Conservation (phyloP, 2,329 filamentous ascomycete species). For the Fusarium anthophilum region DNA sequence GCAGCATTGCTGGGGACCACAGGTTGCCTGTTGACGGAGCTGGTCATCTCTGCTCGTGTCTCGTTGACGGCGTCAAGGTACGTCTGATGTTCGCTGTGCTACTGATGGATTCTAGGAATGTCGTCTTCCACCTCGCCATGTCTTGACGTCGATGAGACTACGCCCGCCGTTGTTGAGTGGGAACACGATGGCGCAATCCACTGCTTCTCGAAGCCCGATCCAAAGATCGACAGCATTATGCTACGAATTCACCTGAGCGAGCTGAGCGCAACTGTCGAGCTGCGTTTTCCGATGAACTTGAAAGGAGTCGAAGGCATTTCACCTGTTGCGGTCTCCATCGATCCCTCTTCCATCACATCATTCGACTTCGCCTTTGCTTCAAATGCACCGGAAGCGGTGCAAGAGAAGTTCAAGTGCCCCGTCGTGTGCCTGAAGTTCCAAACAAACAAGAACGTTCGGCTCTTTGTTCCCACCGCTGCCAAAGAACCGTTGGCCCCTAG, state of each 20-base stretch:
- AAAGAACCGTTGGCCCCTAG: conserved; percentile 10
- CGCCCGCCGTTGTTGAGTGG: conserved; percentile 15
- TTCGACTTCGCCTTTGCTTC: neutral
- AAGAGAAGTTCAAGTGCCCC: conserved; percentile 4
- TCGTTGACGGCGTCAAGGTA: neutral
- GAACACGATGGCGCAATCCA: neutral
- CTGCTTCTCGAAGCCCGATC: conserved; percentile 15
- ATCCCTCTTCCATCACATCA: conserved; percentile 17
- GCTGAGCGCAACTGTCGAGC: neutral
- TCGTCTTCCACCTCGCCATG: neutral
- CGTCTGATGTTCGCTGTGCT: neutral
- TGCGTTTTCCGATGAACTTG: conserved; percentile 15
- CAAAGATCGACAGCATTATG: conserved; percentile 9
- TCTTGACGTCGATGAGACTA: conserved; percentile 11
- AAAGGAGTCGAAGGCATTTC: conserved; percentile 12
- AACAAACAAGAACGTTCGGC: neutral
- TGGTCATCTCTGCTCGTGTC: conserved; percentile 2
- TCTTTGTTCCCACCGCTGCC: neutral
- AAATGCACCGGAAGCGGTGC: neutral
- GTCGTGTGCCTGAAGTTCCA: neutral
- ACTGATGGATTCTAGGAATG: conserved; percentile 15
- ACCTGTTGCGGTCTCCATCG: neutral
- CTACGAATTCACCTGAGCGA: neutral
- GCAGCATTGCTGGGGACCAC: conserved; percentile 7
- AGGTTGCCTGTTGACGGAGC: conserved; percentile 11